Evolutionary conservation across 2,329 filamentous ascomycete genomes (phyloP), one percentile per base, ranked within the genome.

Genomic region (Magnaporthales sp.): DNA sequence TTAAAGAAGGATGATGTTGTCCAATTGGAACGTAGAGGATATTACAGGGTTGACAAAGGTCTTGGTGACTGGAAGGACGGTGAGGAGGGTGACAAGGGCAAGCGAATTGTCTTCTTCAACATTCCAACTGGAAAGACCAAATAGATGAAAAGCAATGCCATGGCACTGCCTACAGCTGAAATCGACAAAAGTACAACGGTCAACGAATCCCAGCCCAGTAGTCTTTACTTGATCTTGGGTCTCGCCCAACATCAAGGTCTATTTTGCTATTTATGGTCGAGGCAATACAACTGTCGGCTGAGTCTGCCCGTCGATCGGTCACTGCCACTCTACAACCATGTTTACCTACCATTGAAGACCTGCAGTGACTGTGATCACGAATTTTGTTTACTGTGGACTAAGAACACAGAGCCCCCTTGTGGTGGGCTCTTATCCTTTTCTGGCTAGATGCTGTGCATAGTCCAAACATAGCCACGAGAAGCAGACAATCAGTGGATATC

Each of bases 11-110:
- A 92, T 73, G 93, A 97, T 72, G 94, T 98, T 69, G 92, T 98
- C 72, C 95, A 98, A 81, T 90, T 98, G 62, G 94, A 98, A 83
- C 86, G 94, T 69, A 92, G 94, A 78, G 94, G 93, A 1, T 98
- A 92, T 80, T 98, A 91, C 82, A 85, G 94, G 65, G 89, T 96
- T 29, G 94, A 98, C 79, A 86, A 86, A 79, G 82, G 81, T 10
- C 77, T 85, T 30, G 74, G 73, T 54, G 77, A 84, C 72, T 82
- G 81, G 76, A 78, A 80, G 67, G 79, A 82, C 54, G 83, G 81
- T 54, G 80, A 82, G 73, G 83, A 84, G 64, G 78, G 77, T 3
- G 72, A 72, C 32, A 81, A 81, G 76, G 79, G 79, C 29, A 82
- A 81, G 68, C 76, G 79, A 67, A 76, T 85, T 32, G 81, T 87